Evolutionary conservation across 1,139 yeast genomes (phyloP).

Genomic region (Magnusiomyces paraingens): DNA sequence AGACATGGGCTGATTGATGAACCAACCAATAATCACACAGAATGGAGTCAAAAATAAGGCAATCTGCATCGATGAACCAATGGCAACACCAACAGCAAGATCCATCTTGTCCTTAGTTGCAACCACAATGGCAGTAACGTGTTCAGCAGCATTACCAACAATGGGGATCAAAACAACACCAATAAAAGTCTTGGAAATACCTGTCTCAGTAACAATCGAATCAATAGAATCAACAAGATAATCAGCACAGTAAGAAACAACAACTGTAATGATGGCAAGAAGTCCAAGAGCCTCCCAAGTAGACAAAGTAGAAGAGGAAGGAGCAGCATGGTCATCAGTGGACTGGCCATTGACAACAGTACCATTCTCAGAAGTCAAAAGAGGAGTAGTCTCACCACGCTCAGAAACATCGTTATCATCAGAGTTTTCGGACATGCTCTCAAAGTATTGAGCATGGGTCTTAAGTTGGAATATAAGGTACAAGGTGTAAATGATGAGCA

Average conservation of each 20-base stretch:
- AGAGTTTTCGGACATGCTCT: constrained; percentile 33
- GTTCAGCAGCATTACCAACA: constrained; percentile 98
- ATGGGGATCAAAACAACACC: constrained; percentile 92
- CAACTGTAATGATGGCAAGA: constrained; percentile 59
- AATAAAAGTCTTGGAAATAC: constrained; percentile 88
- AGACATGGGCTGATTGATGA: constrained; percentile 84
- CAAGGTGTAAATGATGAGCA: constrained; percentile 69
- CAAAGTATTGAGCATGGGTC: constrained; percentile 68
- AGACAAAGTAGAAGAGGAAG: constrained; percentile 24
- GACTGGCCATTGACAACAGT: constrained; percentile 19
- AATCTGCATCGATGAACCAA: constrained; percentile 94
- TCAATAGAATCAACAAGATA: constrained; percentile 90
- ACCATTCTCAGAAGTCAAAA: background rate
- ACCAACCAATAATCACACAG: constrained; percentile 90
- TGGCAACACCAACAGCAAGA: constrained; percentile 92
- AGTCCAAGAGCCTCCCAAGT: constrained; percentile 27
- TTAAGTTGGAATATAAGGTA: constrained; percentile 81
- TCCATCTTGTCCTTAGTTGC: constrained; percentile 98
- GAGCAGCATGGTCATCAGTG: constrained; percentile 29
- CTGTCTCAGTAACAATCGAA: constrained; percentile 73
- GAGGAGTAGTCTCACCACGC: constrained; percentile 19
- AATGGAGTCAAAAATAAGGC: constrained; percentile 93
- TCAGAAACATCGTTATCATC: constrained; percentile 28
- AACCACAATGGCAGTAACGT: constrained; percentile 90
- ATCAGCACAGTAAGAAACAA: constrained; percentile 90